phyloP scores from a whole-genome alignment of 805 yeast genomes.

The Metschnikowia colocasiae region DNA sequence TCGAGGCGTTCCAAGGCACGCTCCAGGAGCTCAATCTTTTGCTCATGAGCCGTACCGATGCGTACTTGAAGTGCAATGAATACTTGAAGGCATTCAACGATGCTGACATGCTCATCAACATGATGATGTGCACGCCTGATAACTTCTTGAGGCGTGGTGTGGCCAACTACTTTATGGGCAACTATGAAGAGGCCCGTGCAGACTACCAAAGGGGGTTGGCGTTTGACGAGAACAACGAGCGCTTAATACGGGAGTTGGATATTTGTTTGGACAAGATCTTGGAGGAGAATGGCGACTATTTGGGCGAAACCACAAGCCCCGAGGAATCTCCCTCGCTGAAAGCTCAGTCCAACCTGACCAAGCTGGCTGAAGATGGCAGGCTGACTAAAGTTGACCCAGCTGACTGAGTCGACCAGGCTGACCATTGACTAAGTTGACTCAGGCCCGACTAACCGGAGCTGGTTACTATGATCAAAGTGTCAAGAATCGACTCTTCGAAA shows the following conservation, averaged over 20 bases:
- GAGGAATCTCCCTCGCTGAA: too few species aligned
- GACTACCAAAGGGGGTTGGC: slow-evolving; percentile 72
- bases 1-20: slow-evolving; percentile 70
- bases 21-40: slow-evolving; percentile 64
- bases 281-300: slow-evolving; percentile 56
- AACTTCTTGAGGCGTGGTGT: slow-evolving; percentile 71
- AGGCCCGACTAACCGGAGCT: too few species aligned
- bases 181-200: slow-evolving; percentile 57
- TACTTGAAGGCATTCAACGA: slow-evolving; percentile 63
- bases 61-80: slow-evolving; percentile 52
- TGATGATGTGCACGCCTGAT: slow-evolving; percentile 61
- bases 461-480: too few species aligned
- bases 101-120: slow-evolving; percentile 59
- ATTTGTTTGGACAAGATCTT: slow-evolving; percentile 46
- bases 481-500: too few species aligned
- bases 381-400: too few species aligned
- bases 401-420: too few species aligned
- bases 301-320: not conserved
- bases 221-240: slow-evolving; percentile 51
- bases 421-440: too few species aligned
- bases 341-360: too few species aligned
- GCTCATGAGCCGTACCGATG: slow-evolving; percentile 68
- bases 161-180: slow-evolving; percentile 57
- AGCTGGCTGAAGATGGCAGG: too few species aligned
- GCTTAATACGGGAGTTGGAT: slow-evolving; percentile 47